Percentiles rank a stretch among this genome's conserved stretches.
These are phyloP conservation scores for Microcyclospora pomicola DNA, from an alignment of 2,329 filamentous ascomycete genomes.

Conservation along the genomic window DNA sequence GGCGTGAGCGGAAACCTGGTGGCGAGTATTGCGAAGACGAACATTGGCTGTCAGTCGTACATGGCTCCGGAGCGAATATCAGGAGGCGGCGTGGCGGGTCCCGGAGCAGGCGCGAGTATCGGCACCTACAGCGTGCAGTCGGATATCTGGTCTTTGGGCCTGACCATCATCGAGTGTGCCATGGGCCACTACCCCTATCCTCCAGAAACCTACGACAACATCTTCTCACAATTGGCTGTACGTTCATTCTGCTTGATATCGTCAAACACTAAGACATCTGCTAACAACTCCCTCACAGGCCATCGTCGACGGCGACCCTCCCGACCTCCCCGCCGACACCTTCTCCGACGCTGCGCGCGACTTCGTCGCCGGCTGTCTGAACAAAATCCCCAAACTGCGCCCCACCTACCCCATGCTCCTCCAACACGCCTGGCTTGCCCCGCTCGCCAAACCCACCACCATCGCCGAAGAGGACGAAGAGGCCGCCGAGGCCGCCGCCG, in stretches of 20 bases:
- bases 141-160: conserved; percentile 90
- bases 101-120: conserved; percentile 51
- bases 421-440: conserved; percentile 74
- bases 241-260: conserved; percentile 31
- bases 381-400: conserved; percentile 83
- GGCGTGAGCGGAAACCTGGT: conserved; percentile 94
- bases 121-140: conserved; percentile 96
- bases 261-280: conserved; percentile 8
- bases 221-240: conserved; percentile 93
- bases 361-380: conserved; percentile 79
- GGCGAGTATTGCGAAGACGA: conserved; percentile 94
- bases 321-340: conserved; percentile 62
- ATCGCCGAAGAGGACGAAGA: conserved; percentile 59
- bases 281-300: conserved; percentile 43
- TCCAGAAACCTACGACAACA: conserved; percentile 93
- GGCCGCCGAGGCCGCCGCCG: conserved; percentile 24
- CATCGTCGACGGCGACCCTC: conserved; percentile 94
- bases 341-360: conserved; percentile 70
- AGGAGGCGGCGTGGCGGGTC: conserved; percentile 62
- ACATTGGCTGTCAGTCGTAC: conserved; percentile 97
- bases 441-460: conserved; percentile 60
- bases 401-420: conserved; percentile 87
- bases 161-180: conserved; percentile 92
- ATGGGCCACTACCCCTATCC: conserved; percentile 92
- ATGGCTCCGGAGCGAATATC: conserved; percentile 97